Conservation (phyloP, 2,329 filamentous ascomycete genomes). For the Claviceps sp. region DNA sequence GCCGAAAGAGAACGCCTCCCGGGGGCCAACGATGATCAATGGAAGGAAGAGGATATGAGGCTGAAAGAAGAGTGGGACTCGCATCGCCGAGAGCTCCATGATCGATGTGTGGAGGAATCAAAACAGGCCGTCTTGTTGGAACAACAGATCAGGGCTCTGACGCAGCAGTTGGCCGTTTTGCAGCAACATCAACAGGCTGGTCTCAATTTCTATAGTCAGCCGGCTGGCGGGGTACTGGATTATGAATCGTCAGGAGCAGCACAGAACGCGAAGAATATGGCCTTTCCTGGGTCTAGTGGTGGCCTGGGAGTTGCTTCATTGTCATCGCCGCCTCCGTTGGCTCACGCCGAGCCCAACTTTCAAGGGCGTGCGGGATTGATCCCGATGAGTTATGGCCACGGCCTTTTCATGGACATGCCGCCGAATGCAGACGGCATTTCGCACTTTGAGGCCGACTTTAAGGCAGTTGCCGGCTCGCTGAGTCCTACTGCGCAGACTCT, state of each 20-base stretch:
- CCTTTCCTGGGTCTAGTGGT: constrained; percentile 10
- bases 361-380: constrained; percentile 40
- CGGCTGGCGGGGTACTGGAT: constrained; percentile 31
- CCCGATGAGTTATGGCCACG: constrained; percentile 37
- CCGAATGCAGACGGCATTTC: constrained; percentile 24
- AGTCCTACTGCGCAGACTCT: constrained; percentile 65
- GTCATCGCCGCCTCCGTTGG: constrained; percentile 3
- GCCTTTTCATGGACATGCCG: constrained; percentile 38
- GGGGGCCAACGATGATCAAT: constrained; percentile 46
- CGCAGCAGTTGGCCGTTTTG: constrained; percentile 31
- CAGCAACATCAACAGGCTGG: constrained; percentile 28
- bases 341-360: constrained; percentile 25
- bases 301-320: constrained; percentile 1
- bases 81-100: constrained; percentile 39
- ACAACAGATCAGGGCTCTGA: constrained; percentile 30
- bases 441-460: constrained; percentile 50
- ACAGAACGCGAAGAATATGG: constrained; percentile 32
- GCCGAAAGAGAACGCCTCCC: constrained; percentile 52
- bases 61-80: constrained; percentile 43
- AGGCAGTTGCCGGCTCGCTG: constrained; percentile 52
- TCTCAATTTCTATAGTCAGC: constrained; percentile 31
- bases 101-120: constrained; percentile 32
- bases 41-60: constrained; percentile 36
- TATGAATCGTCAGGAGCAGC: constrained; percentile 29
- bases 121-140: constrained; percentile 34